Evolutionary conservation across 495 filamentous ascomycete genomes (phyloP).

Genomic region (Amphirosellinia nigrospora): DNA sequence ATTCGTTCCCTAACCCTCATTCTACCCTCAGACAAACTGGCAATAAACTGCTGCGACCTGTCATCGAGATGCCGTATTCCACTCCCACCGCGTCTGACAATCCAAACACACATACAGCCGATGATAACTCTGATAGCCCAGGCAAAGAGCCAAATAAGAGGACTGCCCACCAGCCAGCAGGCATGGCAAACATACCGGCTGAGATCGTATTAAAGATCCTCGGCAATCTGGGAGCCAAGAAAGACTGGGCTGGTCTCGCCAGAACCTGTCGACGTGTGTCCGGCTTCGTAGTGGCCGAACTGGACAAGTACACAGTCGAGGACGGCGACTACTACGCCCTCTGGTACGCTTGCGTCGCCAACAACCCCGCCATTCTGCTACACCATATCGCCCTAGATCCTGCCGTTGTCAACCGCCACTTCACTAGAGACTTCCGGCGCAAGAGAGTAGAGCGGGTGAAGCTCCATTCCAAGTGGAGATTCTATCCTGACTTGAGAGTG

Average conservation of each 20-base stretch:
- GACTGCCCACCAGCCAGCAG: not conserved
- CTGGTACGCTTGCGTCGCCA: slow-evolving; percentile 19
- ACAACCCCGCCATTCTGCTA: not conserved
- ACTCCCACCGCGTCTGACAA: not conserved
- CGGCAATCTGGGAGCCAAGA: not conserved
- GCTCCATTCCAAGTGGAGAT: not conserved
- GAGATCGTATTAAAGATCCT: slow-evolving; percentile 16
- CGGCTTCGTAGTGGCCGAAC: not conserved
- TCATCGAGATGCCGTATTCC: not conserved
- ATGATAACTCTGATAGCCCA: not conserved
- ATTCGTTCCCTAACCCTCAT: not conserved
- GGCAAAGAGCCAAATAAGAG: not conserved
- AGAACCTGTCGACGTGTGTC: slow-evolving; percentile 10
- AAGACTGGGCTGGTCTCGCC: slow-evolving; percentile 15
- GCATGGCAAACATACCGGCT: not conserved
- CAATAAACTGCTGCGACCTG: not conserved
- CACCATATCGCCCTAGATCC: not conserved
- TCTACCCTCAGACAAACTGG: not conserved
- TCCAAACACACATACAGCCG: not conserved
- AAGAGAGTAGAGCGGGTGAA: too few relatives aligned
- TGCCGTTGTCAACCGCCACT: slow-evolving; percentile 3
- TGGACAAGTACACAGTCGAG: not conserved
- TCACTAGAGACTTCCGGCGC: not conserved
- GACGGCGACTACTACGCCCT: not conserved
- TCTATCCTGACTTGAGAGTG: not conserved